These are phyloP conservation scores for Tephrocybe sp. DNA, from an alignment of 768 basidiomycete genomes.

Conservation along the genomic window DNA sequence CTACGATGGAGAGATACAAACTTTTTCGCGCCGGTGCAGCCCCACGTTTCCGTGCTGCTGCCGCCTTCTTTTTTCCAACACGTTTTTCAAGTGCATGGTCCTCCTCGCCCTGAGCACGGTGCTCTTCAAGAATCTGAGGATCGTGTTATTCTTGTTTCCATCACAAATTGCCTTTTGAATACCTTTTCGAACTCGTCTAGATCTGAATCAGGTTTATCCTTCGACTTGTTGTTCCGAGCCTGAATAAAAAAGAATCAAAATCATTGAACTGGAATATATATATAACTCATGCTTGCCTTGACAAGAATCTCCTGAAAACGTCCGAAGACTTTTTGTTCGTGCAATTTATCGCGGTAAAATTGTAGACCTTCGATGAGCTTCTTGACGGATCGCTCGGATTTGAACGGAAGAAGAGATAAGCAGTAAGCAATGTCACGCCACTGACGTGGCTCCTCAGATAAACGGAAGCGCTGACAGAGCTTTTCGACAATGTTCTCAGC, in stretches of 20 bases:
- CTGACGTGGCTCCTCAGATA: conserved; percentile 86
- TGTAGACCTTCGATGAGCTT: conserved; percentile 92
- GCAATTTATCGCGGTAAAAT: conserved; percentile 94
- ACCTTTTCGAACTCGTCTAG: conserved; percentile 94
- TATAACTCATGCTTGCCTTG: conserved; percentile 55
- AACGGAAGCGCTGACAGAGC: conserved; percentile 92
- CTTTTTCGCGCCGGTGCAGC: conserved; percentile 41
- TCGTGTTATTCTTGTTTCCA: neutral
- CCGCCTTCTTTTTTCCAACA: conserved; percentile 81
- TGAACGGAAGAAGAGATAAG: conserved; percentile 92
- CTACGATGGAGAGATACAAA: conserved; percentile 18
- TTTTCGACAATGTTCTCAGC: conserved; percentile 97
- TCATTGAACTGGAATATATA: neutral
- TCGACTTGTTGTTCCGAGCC: conserved; percentile 89
- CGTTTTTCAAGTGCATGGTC: conserved; percentile 89
- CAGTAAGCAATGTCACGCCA: conserved; percentile 99
- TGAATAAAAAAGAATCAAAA: conserved; percentile 21
- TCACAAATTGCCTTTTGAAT: conserved; percentile 13
- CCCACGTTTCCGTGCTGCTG: conserved; percentile 65
- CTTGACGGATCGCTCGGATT: conserved; percentile 94
- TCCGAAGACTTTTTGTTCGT: conserved; percentile 79
- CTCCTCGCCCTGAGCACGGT: conserved; percentile 83
- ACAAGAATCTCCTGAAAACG: conserved; percentile 88
- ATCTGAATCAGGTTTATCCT: conserved; percentile 91
- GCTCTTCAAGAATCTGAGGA: conserved; percentile 77